phyloP scores from a whole-genome alignment of 208 protist species.

The Acanthamoeba culbertsoni region DNA sequence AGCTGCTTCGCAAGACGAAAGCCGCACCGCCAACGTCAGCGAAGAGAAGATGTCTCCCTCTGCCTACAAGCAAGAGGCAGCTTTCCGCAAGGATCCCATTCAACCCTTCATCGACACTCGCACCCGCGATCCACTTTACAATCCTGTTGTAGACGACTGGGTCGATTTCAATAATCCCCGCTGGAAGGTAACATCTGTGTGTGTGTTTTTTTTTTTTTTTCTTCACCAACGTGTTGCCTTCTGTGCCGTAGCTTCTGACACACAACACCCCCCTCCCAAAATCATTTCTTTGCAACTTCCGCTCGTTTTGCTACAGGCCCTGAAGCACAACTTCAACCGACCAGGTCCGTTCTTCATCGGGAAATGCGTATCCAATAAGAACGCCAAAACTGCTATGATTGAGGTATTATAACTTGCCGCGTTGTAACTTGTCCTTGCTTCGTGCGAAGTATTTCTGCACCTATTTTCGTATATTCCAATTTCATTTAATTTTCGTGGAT shows the following conservation, averaged over 20 bases:
- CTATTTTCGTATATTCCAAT: neutral
- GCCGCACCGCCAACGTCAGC: no score
- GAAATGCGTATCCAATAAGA: slow-evolving; percentile 34
- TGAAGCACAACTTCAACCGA: neutral
- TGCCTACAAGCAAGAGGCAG: neutral
- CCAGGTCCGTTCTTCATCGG: slow-evolving; percentile 52
- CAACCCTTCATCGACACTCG: neutral
- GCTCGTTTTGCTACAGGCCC: neutral
- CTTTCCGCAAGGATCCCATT: neutral
- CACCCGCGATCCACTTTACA: neutral
- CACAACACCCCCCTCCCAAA: no score
- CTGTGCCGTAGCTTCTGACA: neutral
- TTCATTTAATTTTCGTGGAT: no score
- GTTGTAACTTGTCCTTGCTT: neutral
- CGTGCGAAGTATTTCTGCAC: neutral
- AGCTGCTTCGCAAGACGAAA: no score
- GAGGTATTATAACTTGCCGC: neutral
- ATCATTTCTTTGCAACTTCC: no score
- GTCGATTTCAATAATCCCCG: slow-evolving; percentile 38
- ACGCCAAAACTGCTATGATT: neutral
- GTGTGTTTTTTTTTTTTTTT: neutral
- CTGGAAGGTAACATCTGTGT: neutral
- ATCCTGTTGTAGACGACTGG: slow-evolving; percentile 35
- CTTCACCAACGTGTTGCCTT: neutral
- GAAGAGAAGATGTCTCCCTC: neutral